These are phyloP conservation scores for Myxozyma geophila DNA, from an alignment of 805 yeast genomes.

Conservation along the genomic window DNA sequence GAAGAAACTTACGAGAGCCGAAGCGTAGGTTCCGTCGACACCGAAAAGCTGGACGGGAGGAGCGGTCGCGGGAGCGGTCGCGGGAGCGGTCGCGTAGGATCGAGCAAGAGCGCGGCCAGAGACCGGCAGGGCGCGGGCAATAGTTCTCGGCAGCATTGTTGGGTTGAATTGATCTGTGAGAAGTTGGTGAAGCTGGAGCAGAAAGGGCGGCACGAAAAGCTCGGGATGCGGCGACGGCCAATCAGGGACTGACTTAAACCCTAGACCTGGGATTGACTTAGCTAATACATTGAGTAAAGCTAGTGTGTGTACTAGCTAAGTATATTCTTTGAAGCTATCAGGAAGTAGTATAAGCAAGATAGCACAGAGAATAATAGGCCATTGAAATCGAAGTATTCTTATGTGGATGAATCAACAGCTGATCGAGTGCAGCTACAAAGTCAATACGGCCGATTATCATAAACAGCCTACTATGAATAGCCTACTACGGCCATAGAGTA, in stretches of 20 bases:
- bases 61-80: slow-evolving; percentile 49
- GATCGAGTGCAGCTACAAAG: too few relatives aligned
- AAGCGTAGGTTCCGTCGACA: slow-evolving; percentile 95
- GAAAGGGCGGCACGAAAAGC: slow-evolving; percentile 13
- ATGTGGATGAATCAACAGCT: too few relatives aligned
- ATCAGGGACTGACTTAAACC: background rate
- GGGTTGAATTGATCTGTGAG: background rate
- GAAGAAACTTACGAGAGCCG: slow-evolving; percentile 62
- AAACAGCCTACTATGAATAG: too few relatives aligned
- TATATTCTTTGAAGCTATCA: too few relatives aligned
- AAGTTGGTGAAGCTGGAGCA: background rate
- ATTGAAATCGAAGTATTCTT: too few relatives aligned
- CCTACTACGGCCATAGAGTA: background rate
- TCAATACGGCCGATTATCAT: too few relatives aligned
- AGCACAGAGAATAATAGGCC: too few relatives aligned
- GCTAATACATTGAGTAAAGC: too few relatives aligned
- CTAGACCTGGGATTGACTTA: background rate
- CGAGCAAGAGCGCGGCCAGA: slow-evolving; percentile 26
- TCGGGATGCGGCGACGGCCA: slow-evolving; percentile 9
- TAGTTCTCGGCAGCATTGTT: slow-evolving; percentile 24
- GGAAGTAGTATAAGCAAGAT: too few relatives aligned
- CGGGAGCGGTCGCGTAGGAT: slow-evolving; percentile 52
- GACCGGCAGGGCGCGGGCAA: slow-evolving; percentile 26
- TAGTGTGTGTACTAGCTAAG: too few relatives aligned
- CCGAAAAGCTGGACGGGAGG: slow-evolving; percentile 95